Percentiles rank a stretch among this genome's conserved stretches.
Conservation (phyloP, 345 rosid species). For the Camelina hispida region DNA sequence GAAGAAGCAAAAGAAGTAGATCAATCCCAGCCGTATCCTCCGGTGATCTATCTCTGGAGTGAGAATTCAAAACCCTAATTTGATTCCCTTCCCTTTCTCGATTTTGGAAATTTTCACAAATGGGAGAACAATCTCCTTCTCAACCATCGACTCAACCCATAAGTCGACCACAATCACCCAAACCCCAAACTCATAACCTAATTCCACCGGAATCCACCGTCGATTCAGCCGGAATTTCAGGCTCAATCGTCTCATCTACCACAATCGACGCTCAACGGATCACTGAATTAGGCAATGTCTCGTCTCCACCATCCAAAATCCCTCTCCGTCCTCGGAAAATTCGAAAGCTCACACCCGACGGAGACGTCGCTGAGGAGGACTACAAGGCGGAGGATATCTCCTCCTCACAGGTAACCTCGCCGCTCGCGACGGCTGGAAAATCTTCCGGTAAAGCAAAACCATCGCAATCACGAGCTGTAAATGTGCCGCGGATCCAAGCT, state of each 20-base stretch:
- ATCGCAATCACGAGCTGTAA: constrained; percentile 48
- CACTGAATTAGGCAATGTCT: constrained; percentile 42
- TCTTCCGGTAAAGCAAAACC: constrained; percentile 33
- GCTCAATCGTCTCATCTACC: constrained; percentile 33
- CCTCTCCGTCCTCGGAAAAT: constrained; percentile 88
- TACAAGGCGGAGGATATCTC: constrained; percentile 26
- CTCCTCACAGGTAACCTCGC: constrained; percentile 33
- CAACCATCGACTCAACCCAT: constrained; percentile 52
- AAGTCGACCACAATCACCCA: constrained; percentile 44
- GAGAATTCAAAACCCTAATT: not conserved
- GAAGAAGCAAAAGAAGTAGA: constrained; percentile 2
- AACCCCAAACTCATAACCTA: constrained; percentile 41
- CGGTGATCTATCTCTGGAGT: not conserved
- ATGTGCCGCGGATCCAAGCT: constrained; percentile 54
- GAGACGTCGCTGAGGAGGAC: constrained; percentile 33
- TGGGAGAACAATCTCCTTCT: constrained; percentile 71
- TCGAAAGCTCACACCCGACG: constrained; percentile 71
- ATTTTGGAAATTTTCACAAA: constrained; percentile 42
- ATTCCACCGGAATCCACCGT: constrained; percentile 29
- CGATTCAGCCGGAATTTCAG: constrained; percentile 31
- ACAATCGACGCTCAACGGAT: constrained; percentile 32
- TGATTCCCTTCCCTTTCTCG: not conserved
- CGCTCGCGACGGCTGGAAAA: constrained; percentile 40
- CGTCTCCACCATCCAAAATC: constrained; percentile 75
- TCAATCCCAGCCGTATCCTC: not conserved